phyloP scores from a whole-genome alignment of 805 yeast genomes.

The Kluyveromyces nonfermentans region DNA sequence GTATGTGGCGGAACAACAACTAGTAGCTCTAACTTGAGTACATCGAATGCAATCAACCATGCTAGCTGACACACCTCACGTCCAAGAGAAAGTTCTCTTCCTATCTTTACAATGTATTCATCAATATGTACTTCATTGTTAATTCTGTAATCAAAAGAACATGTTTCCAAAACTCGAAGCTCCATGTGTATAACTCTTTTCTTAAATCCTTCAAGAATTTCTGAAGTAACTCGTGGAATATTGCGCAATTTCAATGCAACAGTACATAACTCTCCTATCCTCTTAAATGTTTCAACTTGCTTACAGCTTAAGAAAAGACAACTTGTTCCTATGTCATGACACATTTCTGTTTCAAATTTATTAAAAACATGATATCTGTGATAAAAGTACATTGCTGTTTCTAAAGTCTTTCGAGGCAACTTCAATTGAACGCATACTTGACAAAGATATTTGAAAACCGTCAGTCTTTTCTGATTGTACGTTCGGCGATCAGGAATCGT shows the following conservation, averaged over 20 bases:
- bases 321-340: conserved; percentile 57
- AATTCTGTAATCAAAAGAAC: conserved; percentile 71
- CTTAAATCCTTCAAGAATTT: conserved; percentile 43
- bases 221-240: conserved; percentile 19
- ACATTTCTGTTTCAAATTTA: conserved; percentile 43
- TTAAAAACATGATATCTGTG: conserved; percentile 65
- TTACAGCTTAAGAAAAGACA: conserved; percentile 65
- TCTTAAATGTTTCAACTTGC: conserved; percentile 77
- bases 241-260: conserved; percentile 31
- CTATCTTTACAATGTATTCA: conserved; percentile 51
- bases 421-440: conserved; percentile 45
- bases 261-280: conserved; percentile 48
- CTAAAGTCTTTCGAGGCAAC: conserved; percentile 62
- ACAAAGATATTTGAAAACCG: conserved; percentile 45
- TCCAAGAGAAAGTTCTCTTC: conserved; percentile 39
- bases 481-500: conserved; percentile 44
- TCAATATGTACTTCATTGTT: conserved; percentile 45
- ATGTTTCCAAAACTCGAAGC: conserved; percentile 62
- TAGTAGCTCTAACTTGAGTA: conserved; percentile 57
- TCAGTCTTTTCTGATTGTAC: conserved; percentile 43
- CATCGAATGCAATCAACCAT: conserved; percentile 73
- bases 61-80: conserved; percentile 44
- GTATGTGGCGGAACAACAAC: conserved; percentile 68
- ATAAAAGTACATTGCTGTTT: conserved; percentile 61
- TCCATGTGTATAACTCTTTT: conserved; percentile 52